Conservation (phyloP, 306 rosid genomes). For the Clitoria ternatea region DNA sequence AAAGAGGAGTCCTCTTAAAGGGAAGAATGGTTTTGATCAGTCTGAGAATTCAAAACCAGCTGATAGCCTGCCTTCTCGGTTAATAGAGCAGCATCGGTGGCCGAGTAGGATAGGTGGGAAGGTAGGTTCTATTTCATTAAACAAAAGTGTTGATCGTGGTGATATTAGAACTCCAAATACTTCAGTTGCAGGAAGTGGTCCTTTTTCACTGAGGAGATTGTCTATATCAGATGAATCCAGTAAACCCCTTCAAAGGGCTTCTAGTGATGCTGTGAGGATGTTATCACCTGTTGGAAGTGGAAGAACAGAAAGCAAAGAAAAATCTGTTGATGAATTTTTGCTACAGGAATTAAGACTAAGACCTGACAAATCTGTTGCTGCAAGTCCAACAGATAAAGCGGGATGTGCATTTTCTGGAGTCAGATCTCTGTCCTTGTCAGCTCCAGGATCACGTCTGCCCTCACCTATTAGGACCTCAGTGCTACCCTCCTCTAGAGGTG, state of each 20-base stretch:
- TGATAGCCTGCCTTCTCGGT: slow-evolving; percentile 51
- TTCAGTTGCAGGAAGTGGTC: slow-evolving; percentile 38
- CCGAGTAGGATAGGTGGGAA: slow-evolving; percentile 67
- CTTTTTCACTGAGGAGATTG: slow-evolving; percentile 47
- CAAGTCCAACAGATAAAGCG: slow-evolving; percentile 39
- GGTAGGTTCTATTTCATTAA: slow-evolving; percentile 43
- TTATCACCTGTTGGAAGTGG: slow-evolving; percentile 35
- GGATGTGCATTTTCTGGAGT: slow-evolving; percentile 22
- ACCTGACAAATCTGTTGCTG: slow-evolving; percentile 38
- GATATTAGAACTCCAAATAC: slow-evolving; percentile 35
- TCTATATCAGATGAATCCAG: slow-evolving; percentile 34
- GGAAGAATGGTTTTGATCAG: slow-evolving; percentile 56
- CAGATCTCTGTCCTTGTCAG: slow-evolving; percentile 46
- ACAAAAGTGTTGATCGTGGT: slow-evolving; percentile 45
- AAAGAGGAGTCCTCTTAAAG: slow-evolving; percentile 71
- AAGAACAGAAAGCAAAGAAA: slow-evolving; percentile 37
- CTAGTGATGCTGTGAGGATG: slow-evolving; percentile 36
- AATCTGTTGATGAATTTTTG: slow-evolving; percentile 36
- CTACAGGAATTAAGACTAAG: slow-evolving; percentile 43
- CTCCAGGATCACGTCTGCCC: slow-evolving; percentile 40
- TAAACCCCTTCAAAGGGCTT: slow-evolving; percentile 46
- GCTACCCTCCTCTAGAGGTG: slow-evolving; percentile 47
- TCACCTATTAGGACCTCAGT: slow-evolving; percentile 48
- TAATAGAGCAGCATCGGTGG: slow-evolving; percentile 79
- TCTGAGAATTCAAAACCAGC: slow-evolving; percentile 80